A percentile compares a stretch with the other conserved stretches of the same genome.
Conservation (phyloP, 2,329 filamentous ascomycete species). For the Cylindrodendrum hubeiense region DNA sequence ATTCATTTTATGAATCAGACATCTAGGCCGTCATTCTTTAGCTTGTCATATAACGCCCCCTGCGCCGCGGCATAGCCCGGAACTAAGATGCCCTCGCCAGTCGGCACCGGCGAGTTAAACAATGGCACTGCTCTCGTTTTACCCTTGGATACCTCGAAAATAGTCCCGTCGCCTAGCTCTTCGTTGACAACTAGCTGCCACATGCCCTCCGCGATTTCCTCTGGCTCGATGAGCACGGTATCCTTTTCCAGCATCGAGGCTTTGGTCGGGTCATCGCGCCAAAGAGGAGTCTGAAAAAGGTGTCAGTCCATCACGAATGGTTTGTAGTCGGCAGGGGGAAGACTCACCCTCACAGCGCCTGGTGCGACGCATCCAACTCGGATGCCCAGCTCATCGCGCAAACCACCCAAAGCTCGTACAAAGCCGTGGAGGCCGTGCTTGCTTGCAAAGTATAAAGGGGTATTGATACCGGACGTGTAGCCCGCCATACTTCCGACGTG, state of each 20-base stretch:
- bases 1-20: slow-evolving; percentile 26
- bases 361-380: slow-evolving; percentile 50
- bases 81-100: slow-evolving; percentile 36
- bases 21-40: slow-evolving; percentile 39
- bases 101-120: slow-evolving; percentile 43
- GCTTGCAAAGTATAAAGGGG: slow-evolving; percentile 53
- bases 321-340: neutral
- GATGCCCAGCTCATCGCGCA: slow-evolving; percentile 50
- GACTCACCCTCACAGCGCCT: slow-evolving; percentile 47
- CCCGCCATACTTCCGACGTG: slow-evolving; percentile 52
- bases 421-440: slow-evolving; percentile 55
- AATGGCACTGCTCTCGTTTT: slow-evolving; percentile 45
- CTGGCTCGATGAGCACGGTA: slow-evolving; percentile 46
- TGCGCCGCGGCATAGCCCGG: slow-evolving; percentile 41
- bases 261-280: slow-evolving; percentile 49
- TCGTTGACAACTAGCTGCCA: slow-evolving; percentile 42
- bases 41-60: slow-evolving; percentile 34
- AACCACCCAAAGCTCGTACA: slow-evolving; percentile 45
- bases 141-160: slow-evolving; percentile 46
- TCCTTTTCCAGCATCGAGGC: slow-evolving; percentile 40
- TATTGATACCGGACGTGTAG: slow-evolving; percentile 43
- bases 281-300: slow-evolving; percentile 47
- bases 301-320: neutral
- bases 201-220: slow-evolving; percentile 50
- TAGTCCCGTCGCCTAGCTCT: slow-evolving; percentile 47